Percentiles rank a stretch among this genome's conserved stretches.
Evolutionary conservation across 495 filamentous ascomycete species (phyloP).

Genomic region (Aspergillus carlsbadensis): DNA sequence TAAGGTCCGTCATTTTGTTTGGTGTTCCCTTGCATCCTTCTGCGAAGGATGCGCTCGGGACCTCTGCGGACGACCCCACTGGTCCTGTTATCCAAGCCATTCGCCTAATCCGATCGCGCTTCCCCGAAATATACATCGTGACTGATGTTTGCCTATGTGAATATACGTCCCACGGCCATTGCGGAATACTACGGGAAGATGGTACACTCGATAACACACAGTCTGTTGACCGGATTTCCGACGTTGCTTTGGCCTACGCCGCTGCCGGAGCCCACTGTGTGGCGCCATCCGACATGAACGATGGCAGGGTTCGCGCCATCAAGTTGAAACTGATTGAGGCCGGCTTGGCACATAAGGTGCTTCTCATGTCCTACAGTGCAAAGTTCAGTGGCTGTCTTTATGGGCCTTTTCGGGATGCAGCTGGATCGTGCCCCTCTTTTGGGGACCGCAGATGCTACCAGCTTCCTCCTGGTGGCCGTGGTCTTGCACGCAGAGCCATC

Average conservation of each 20-base stretch:
- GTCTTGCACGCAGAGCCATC: slow-evolving; percentile 92
- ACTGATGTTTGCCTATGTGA: slow-evolving; percentile 97
- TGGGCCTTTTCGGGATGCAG: slow-evolving; percentile 95
- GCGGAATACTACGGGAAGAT: slow-evolving; percentile 90
- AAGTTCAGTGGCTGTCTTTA: slow-evolving; percentile 97
- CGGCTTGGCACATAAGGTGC: slow-evolving; percentile 81
- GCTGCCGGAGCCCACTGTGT: slow-evolving; percentile 94
- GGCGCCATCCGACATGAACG: slow-evolving; percentile 98
- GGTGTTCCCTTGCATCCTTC: slow-evolving; percentile 80
- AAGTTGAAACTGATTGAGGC: slow-evolving; percentile 93
- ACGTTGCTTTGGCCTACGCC: slow-evolving; percentile 91
- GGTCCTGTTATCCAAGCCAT: slow-evolving; percentile 89
- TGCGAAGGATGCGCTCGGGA: slow-evolving; percentile 87
- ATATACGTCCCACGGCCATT: slow-evolving; percentile 98
- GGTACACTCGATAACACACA: slow-evolving; percentile 87
- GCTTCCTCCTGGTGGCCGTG: slow-evolving; percentile 85
- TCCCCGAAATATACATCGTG: slow-evolving; percentile 86
- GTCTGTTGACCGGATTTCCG: slow-evolving; percentile 88
- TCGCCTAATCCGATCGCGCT: slow-evolving; percentile 72
- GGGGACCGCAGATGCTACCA: slow-evolving; percentile 97
- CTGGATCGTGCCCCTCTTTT: slow-evolving; percentile 87
- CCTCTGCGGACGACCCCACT: slow-evolving; percentile 87
- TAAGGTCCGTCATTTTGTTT: slow-evolving; percentile 91
- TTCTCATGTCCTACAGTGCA: slow-evolving; percentile 95
- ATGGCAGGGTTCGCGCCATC: slow-evolving; percentile 92